Conservation (phyloP, 192 early-diverging fungal species). For the Backusella mclennaniae region DNA sequence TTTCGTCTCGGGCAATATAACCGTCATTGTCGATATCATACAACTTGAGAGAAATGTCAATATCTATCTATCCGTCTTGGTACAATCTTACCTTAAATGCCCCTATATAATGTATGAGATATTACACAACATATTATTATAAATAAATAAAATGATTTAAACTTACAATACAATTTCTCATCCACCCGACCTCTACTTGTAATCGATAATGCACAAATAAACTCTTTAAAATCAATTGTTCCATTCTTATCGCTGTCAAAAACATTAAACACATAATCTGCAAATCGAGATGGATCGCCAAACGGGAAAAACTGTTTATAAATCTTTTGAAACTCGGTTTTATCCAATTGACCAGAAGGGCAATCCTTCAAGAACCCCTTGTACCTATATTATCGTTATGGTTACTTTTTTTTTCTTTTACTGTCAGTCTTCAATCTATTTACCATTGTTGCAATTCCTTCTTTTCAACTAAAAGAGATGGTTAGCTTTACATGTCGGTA, state of each 20-base stretch:
- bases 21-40: conserved; percentile 93
- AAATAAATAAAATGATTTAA: not conserved
- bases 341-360: conserved; percentile 80
- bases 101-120: not conserved
- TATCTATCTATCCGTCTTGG: not conserved
- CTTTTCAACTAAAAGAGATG: conserved; percentile 65
- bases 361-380: conserved; percentile 95
- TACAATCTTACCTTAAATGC: conserved; percentile 24
- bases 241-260: conserved; percentile 92
- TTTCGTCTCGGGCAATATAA: conserved; percentile 83
- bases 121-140: not conserved
- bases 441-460: conserved; percentile 95
- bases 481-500: not conserved
- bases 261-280: conserved; percentile 89
- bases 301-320: conserved; percentile 99
- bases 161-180: conserved; percentile 82
- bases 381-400: conserved; percentile 61
- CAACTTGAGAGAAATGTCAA: conserved; percentile 33
- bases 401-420: not conserved
- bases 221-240: conserved; percentile 90
- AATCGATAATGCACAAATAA: conserved; percentile 81
- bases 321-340: conserved; percentile 85
- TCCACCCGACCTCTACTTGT: conserved; percentile 80
- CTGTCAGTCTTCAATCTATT: not conserved
- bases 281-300: conserved; percentile 87